Percentiles rank a stretch among this genome's conserved stretches.
Conservation (phyloP, 768 basidiomycete genomes). For the Mycena metata region DNA sequence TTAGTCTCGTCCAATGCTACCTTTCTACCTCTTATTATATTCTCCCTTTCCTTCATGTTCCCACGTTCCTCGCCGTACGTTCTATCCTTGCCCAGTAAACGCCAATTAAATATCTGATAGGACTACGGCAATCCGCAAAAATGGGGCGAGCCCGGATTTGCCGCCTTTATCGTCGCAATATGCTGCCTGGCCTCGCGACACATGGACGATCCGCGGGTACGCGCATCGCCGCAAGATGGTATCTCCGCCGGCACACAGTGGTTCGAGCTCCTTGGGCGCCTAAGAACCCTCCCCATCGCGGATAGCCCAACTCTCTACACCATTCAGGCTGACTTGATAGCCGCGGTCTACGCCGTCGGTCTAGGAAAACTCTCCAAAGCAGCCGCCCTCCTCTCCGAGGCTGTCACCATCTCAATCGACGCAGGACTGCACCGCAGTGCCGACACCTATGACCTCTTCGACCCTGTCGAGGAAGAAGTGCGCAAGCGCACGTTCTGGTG, state of each 20-base stretch:
- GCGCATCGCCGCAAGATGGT: conserved; percentile 84
- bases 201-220: conserved; percentile 91
- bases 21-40: conserved; percentile 95
- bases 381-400: conserved; percentile 87
- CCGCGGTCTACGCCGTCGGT: conserved; percentile 94
- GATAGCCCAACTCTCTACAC: conserved; percentile 94
- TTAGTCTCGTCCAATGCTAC: conserved; percentile 84
- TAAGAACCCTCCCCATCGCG: conserved; percentile 90
- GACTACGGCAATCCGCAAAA: conserved; percentile 95
- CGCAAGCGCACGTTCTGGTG: conserved; percentile 97
- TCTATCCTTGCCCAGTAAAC: conserved; percentile 27
- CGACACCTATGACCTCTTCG: conserved; percentile 88
- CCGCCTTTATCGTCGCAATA: conserved; percentile 92
- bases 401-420: conserved; percentile 89
- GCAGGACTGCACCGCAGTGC: conserved; percentile 90
- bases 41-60: conserved; percentile 93
- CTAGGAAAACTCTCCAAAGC: conserved; percentile 90
- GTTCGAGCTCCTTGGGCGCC: conserved; percentile 89
- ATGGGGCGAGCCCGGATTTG: conserved; percentile 97
- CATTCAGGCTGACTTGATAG: conserved; percentile 90
- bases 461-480: conserved; percentile 91
- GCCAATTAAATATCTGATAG: conserved; percentile 50
- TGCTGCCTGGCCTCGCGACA: conserved; percentile 94
- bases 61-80: conserved; percentile 84
- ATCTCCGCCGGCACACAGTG: conserved; percentile 92